Base-by-base conservation (phyloP, 164 flowering plant genomes). In the Magnolia officinalis region DNA sequence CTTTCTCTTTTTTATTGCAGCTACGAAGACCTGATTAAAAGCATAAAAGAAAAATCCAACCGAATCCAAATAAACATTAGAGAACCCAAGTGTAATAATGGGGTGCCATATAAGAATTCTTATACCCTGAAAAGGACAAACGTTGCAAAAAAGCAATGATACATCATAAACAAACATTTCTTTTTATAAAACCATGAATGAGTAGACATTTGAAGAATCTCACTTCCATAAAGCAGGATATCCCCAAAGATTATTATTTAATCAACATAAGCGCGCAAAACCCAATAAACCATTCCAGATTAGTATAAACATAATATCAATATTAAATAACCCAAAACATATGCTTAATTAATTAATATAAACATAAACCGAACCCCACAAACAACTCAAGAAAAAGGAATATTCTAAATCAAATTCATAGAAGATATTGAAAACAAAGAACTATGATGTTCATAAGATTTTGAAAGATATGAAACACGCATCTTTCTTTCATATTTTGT, bases 1-100 rank as follows among this genome's bases (percentile, higher is more conserved):
- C 78, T 93, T 91, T 82, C 97, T 88, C 75, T 95, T 95, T 23
- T 75, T 18, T 74, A 85, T 74, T 81, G 98, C 97, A 79, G 97
- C 98, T 75, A 91, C 96, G 71, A 92, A 78, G 23, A 95, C 98
- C 97, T 95, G 85, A 37, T 37, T 37, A 37, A 37, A 37, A 37
- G 45, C 13, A 55, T 3, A 11, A 55, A 55, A 55, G 16, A 19
- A 64, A 64, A 64, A 13, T 69, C 26, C 26, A 24, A 69, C 9
- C 52, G 29, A 69, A 69, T 8, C 20, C n/a, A 37, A 69, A 13
- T 16, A 69, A 37, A 69, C 26, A 29, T 14, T 8, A 37, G 8
- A 18, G 50, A 13, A 19, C 20, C 13, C 50, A 26, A 69, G 49
- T 24, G 24, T 21, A n/a, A 64, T 21, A n/a, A n/a, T 21, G 21